Percentiles rank a stretch among this genome's conserved stretches.
Conservation (phyloP, 345 rosid genomes). For the Cardiospermum halicacabum region DNA sequence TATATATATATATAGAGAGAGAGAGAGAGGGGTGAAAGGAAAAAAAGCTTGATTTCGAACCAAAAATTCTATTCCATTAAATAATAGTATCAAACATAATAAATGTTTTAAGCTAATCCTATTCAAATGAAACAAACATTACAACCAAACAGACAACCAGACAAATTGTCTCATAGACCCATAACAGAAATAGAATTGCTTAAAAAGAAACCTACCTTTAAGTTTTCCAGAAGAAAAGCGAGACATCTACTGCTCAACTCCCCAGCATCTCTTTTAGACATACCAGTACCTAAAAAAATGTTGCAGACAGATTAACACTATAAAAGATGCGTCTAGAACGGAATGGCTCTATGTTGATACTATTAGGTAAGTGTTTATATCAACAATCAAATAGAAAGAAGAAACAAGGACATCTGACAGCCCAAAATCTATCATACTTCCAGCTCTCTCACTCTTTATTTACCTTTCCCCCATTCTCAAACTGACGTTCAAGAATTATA, state of each 20-base stretch:
- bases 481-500: not conserved
- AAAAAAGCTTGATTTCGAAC: not conserved
- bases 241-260: constrained; percentile 60
- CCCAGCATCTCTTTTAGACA: constrained; percentile 54
- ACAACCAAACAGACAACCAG: not conserved
- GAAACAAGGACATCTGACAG: not conserved
- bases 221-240: constrained; percentile 52
- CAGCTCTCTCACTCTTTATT: not conserved
- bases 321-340: not conserved
- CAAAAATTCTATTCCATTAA: not conserved
- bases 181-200: not conserved
- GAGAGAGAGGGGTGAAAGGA: not conserved
- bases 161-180: not conserved
- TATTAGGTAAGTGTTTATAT: not conserved
- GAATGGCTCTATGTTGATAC: not conserved
- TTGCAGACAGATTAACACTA: not conserved
- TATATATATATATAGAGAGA: no score
- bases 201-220: constrained; percentile 38
- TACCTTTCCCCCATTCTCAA: not conserved
- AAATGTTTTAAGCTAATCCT: not conserved
- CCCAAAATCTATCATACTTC: not conserved
- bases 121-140: not conserved
- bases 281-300: constrained; percentile 65
- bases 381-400: not conserved
- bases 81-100: not conserved